Evolutionary conservation across 257 asterid species (phyloP).

Genomic region (Jaltomata sinuosa): DNA sequence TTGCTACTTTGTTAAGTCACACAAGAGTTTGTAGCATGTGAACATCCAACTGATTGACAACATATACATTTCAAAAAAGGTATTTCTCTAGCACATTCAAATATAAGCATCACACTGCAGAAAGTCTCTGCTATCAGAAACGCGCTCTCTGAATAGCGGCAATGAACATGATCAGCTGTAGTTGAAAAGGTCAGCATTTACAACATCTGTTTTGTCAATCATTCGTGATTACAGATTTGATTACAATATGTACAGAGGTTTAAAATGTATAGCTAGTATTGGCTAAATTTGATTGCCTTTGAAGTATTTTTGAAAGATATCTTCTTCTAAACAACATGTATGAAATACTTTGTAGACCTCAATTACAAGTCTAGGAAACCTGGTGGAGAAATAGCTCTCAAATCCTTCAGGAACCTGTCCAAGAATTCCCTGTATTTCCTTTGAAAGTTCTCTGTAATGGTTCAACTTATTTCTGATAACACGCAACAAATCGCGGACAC

Average conservation of each 20-base stretch:
- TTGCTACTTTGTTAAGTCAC: background rate
- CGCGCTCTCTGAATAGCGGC: background rate
- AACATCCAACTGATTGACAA: background rate
- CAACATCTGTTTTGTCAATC: background rate
- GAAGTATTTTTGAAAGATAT: slow-evolving; percentile 47
- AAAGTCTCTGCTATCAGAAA: background rate
- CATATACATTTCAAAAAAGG: background rate
- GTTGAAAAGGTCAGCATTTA: background rate
- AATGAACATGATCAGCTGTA: background rate
- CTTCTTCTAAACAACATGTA: slow-evolving; percentile 51
- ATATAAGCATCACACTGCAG: background rate
- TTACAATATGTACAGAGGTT: background rate
- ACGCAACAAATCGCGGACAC: slow-evolving; percentile 61
- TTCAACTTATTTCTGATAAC: slow-evolving; percentile 46
- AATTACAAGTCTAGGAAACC: slow-evolving; percentile 64
- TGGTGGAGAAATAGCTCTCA: slow-evolving; percentile 51
- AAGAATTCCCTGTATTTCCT: slow-evolving; percentile 50
- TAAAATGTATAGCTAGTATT: background rate
- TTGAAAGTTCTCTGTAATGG: slow-evolving; percentile 74
- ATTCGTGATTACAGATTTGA: background rate
- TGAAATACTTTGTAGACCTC: slow-evolving; percentile 52
- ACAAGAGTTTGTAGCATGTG: background rate
- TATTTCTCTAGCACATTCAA: background rate
- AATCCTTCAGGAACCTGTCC: slow-evolving; percentile 83
- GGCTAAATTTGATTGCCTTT: slow-evolving; percentile 22